Percentiles rank a stretch among this genome's conserved stretches.
phyloP scores from a whole-genome alignment of 2,329 filamentous ascomycete genomes.

The Arthrobotrys conoides region DNA sequence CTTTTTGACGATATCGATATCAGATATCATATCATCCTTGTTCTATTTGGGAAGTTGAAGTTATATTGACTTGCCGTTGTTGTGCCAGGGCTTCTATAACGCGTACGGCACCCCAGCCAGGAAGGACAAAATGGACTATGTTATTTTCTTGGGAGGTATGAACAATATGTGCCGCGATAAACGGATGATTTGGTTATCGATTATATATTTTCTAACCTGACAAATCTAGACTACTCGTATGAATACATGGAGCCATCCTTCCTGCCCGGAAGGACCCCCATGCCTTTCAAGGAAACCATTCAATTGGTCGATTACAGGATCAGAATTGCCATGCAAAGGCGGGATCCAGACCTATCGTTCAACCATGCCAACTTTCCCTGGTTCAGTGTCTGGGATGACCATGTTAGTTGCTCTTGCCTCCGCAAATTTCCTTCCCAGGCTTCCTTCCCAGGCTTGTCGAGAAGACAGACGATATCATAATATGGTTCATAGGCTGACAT shows the following conservation, averaged over 20 bases:
- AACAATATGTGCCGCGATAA: not conserved
- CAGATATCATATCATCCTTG: slow-evolving; percentile 11
- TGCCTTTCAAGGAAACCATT: slow-evolving; percentile 65
- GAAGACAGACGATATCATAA: slow-evolving; percentile 7
- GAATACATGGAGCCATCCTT: slow-evolving; percentile 71
- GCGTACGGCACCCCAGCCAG: slow-evolving; percentile 68
- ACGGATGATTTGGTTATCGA: slow-evolving; percentile 64
- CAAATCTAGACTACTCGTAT: slow-evolving; percentile 74
- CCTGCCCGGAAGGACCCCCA: slow-evolving; percentile 64
- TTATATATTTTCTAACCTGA: slow-evolving; percentile 31
- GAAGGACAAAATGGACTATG: slow-evolving; percentile 70
- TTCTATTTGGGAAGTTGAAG: slow-evolving; percentile 45
- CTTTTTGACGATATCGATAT: slow-evolving; percentile 48
- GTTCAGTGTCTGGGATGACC: slow-evolving; percentile 70
- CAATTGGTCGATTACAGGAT: slow-evolving; percentile 69
- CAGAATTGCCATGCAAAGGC: slow-evolving; percentile 66
- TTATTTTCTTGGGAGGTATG: slow-evolving; percentile 65
- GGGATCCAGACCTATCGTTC: slow-evolving; percentile 68
- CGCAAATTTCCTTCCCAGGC: slow-evolving; percentile 9
- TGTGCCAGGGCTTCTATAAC: slow-evolving; percentile 70
- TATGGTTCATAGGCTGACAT: slow-evolving; percentile 33
- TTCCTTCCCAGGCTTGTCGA: slow-evolving; percentile 5
- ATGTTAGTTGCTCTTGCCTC: slow-evolving; percentile 61
- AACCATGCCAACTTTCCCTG: slow-evolving; percentile 68
- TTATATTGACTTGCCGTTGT: slow-evolving; percentile 25